Evolutionary conservation across 352 stramenopile species (phyloP).

Genomic region (Pilasporangium apinafurcum): DNA sequence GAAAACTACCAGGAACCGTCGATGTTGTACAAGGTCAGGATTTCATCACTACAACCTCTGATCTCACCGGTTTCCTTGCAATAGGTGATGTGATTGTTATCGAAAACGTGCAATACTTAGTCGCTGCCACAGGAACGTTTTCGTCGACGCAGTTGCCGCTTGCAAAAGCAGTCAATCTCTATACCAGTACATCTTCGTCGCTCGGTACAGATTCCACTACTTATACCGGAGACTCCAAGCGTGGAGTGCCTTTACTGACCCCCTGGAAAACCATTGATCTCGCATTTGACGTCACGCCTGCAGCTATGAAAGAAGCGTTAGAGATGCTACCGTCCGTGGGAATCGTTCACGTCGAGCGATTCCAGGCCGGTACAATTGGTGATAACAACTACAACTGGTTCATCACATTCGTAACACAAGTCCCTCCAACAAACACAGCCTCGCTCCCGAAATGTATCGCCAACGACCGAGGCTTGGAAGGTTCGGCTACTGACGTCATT

Average conservation of each 20-base stretch:
- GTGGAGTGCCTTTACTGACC: slow-evolving; percentile 25
- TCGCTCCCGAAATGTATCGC: slow-evolving; percentile 34
- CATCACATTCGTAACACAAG: slow-evolving; percentile 82
- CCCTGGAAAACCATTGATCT: slow-evolving; percentile 58
- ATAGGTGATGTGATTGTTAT: slow-evolving; percentile 82
- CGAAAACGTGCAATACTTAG: slow-evolving; percentile 63
- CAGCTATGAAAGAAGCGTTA: slow-evolving; percentile 63
- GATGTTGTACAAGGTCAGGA: slow-evolving; percentile 40
- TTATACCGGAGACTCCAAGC: slow-evolving; percentile 51
- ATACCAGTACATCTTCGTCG: slow-evolving; percentile 6
- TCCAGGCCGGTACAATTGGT: slow-evolving; percentile 33
- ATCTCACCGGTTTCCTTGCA: slow-evolving; percentile 84
- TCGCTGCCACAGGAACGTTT: slow-evolving; percentile 68
- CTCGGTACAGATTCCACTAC: slow-evolving; percentile 16
- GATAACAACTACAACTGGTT: slow-evolving; percentile 81
- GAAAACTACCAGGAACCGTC: slow-evolving; percentile 40
- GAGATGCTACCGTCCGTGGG: slow-evolving; percentile 87
- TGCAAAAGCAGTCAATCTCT: slow-evolving; percentile 22
- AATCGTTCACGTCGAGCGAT: slow-evolving; percentile 86
- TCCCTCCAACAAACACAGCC: slow-evolving; percentile 26
- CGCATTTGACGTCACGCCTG: slow-evolving; percentile 47
- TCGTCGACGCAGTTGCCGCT: slow-evolving; percentile 61
- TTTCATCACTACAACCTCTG: slow-evolving; percentile 75
- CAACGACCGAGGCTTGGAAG: slow-evolving; percentile 41
- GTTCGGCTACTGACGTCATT: slow-evolving; percentile 20